Evolutionary conservation across 2,329 filamentous ascomycete genomes (phyloP), one percentile per base, ranked within the genome.

Genomic region (Exophiala aquamarina): DNA sequence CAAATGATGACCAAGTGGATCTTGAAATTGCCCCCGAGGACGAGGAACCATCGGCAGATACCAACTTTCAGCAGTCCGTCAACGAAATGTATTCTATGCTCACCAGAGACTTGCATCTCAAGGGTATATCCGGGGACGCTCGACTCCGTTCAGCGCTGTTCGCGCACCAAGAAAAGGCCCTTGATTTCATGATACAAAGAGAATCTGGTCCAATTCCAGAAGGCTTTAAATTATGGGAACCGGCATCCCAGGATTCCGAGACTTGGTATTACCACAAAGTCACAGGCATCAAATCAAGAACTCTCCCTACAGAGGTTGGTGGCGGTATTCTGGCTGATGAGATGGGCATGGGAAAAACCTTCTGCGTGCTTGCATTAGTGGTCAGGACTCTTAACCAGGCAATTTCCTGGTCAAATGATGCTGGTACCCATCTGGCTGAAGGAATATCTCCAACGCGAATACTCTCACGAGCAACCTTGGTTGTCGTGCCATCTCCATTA

Each of bases 331-430:
- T 82, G 2, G 78, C 78, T 0, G 79, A 83, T 56, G 78, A 82
- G 48, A 82, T 82, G 78, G 79, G 79, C 0, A 71, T 82, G 66
- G 79, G 79, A 0, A 83, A 83, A 55, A 74, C 78, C 0, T 64
- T 81, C 5, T 75, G 75, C 2, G 71, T 76, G 0, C 66, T 82
- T 8, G 72, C 76, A 0, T 59, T 79, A 0, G 68, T 79, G 15
- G 58, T 73, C 3, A 65, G 66, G 13, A 75, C 73, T 0, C 54
- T 72, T 0, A 60, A 66, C 0, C 41, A 60, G 2, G 73, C 68
- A 2, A 58, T 57, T 9, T 17, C 56, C 7, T 76, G 70, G 70
- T 65, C 64, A 9, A 41, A 60, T 5, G 43, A 59, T 9, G 36
- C 6, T 11, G 38, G 37, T 17, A 42, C n/a, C 4, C 52, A 32